Evolutionary conservation across 331 rosid genomes (phyloP).

Genomic region (Erythrophleum ivorense): DNA sequence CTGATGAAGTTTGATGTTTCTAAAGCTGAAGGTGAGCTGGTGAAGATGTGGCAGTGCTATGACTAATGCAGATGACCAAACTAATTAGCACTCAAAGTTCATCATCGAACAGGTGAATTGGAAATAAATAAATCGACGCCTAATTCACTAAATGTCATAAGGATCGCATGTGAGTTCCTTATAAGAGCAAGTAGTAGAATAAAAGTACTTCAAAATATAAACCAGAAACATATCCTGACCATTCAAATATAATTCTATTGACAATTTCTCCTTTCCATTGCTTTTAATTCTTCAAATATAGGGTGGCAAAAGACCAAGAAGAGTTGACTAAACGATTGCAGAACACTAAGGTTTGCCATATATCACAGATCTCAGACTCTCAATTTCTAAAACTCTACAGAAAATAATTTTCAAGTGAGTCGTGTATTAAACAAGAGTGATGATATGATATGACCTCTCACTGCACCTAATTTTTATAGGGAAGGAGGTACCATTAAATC

Average conservation of each 20-base stretch:
- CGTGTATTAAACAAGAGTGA: background rate
- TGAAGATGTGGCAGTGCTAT: background rate
- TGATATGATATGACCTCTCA: background rate
- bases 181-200: constrained; percentile 23
- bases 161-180: constrained; percentile 7
- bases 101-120: background rate
- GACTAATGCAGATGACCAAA: background rate
- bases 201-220: constrained; percentile 1
- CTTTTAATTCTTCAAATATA: background rate
- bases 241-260: background rate
- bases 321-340: background rate
- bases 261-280: constrained; percentile 5
- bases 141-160: constrained; percentile 10
- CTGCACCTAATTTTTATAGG: background rate
- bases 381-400: background rate
- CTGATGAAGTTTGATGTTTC: background rate
- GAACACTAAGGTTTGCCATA: background rate
- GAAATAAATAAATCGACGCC: background rate
- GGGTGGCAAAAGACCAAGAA: background rate
- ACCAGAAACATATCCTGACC: constrained; percentile 23
- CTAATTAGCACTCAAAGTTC: background rate
- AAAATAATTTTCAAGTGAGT: background rate
- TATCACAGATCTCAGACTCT: background rate
- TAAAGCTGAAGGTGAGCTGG: background rate
- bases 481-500: background rate